Conservation (phyloP, 2,329 filamentous ascomycete genomes). For the Phialocephala sp. region DNA sequence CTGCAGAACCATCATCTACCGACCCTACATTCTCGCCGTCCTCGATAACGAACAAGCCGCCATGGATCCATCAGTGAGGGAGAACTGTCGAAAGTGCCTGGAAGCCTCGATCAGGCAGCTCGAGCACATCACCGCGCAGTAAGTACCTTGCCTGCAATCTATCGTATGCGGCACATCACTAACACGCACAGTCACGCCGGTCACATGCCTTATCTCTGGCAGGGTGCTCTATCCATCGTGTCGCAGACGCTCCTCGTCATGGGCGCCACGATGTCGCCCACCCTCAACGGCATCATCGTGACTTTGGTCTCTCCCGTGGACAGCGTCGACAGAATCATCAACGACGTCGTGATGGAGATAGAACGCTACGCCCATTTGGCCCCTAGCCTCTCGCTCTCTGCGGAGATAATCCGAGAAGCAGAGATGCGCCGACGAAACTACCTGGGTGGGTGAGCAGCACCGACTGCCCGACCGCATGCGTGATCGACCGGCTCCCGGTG, state of each 20-base stretch:
- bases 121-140: conserved; percentile 79
- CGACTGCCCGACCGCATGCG: background rate
- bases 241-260: conserved; percentile 83
- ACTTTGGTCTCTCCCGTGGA: conserved; percentile 61
- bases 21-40: conserved; percentile 81
- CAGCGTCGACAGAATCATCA: conserved; percentile 77
- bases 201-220: conserved; percentile 86
- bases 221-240: conserved; percentile 82
- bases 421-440: conserved; percentile 71
- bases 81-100: conserved; percentile 80
- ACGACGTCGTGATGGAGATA: conserved; percentile 77
- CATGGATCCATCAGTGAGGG: conserved; percentile 73
- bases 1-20: conserved; percentile 85
- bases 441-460: conserved; percentile 48
- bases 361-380: conserved; percentile 76
- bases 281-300: conserved; percentile 68
- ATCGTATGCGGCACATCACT: background rate
- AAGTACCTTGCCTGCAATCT: conserved; percentile 46
- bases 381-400: conserved; percentile 76
- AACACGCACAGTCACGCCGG: conserved; percentile 67
- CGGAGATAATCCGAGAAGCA: conserved; percentile 81
- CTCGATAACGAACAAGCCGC: conserved; percentile 77
- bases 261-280: conserved; percentile 82
- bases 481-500: background rate
- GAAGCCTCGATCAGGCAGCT: conserved; percentile 81